Conservation (phyloP, 2,329 filamentous ascomycete genomes). For the Rhynchosporium graminicola region DNA sequence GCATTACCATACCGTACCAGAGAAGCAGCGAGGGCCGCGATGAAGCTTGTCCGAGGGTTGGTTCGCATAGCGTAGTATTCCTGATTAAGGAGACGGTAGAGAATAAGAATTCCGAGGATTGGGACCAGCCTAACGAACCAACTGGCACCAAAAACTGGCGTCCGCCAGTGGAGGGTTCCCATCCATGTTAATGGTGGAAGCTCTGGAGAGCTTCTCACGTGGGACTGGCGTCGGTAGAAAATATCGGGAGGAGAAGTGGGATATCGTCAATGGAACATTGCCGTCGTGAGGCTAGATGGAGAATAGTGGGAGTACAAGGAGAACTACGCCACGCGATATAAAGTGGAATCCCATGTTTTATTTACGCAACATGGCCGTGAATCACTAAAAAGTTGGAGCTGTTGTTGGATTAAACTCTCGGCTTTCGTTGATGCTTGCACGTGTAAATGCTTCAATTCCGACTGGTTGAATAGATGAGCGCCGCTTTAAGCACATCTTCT, state of each 20-base stretch:
- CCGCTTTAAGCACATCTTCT: neutral
- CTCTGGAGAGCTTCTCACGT: slow-evolving; percentile 21
- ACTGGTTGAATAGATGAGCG: neutral
- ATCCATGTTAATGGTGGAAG: slow-evolving; percentile 34
- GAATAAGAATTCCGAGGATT: slow-evolving; percentile 23
- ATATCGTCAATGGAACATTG: slow-evolving; percentile 18
- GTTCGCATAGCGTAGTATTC: slow-evolving; percentile 30
- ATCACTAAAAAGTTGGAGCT: neutral
- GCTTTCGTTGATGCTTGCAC: neutral
- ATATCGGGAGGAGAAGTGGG: slow-evolving; percentile 16
- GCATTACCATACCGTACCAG: slow-evolving; percentile 24
- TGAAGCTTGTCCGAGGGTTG: slow-evolving; percentile 24
- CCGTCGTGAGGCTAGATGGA: neutral
- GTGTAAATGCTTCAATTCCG: slow-evolving; percentile 1
- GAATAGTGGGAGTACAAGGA: neutral
- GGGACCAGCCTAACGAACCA: slow-evolving; percentile 28
- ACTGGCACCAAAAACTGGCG: slow-evolving; percentile 14
- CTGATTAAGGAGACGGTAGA: slow-evolving; percentile 25
- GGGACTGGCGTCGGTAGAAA: slow-evolving; percentile 18
- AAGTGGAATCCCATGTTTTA: neutral
- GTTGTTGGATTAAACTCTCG: neutral
- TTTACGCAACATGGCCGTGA: neutral
- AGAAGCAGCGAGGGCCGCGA: slow-evolving; percentile 30
- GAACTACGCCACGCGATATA: neutral
- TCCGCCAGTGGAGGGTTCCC: slow-evolving; percentile 20